phyloP scores from a whole-genome alignment of 352 stramenopile species.

The Globisporangium orthogonon region DNA sequence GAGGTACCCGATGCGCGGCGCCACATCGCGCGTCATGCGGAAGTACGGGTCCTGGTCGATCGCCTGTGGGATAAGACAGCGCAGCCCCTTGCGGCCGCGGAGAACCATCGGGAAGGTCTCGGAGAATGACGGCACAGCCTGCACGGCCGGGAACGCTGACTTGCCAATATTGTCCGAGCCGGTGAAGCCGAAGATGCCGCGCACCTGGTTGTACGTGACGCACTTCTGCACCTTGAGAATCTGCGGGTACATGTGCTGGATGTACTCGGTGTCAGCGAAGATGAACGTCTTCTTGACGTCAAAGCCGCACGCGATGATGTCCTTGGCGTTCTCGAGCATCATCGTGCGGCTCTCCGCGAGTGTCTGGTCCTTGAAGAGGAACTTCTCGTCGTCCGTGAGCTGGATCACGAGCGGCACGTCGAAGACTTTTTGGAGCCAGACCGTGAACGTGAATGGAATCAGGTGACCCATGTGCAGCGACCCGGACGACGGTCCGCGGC shows the following conservation, averaged over 20 bases:
- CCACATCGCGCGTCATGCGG: conserved; percentile 98
- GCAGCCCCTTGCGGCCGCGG: conserved; percentile 82
- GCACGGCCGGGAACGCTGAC: conserved; percentile 97
- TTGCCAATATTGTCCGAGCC: conserved; percentile 98
- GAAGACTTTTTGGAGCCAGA: conserved; percentile 98
- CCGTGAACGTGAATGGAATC: conserved; percentile 99
- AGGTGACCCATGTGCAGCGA: conserved; percentile 99
- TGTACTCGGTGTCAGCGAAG: conserved; percentile 99
- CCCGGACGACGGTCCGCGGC: conserved; percentile 94
- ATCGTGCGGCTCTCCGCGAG: conserved; percentile 88
- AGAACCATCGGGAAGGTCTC: conserved; percentile 94
- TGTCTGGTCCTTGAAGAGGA: conserved; percentile 98
- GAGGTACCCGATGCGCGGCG: conserved; percentile 93
- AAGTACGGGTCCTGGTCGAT: conserved; percentile 99
- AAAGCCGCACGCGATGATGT: conserved; percentile 99
- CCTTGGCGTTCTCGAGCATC: conserved; percentile 98
- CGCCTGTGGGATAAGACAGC: conserved; percentile 98
- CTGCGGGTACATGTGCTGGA: conserved; percentile 98
- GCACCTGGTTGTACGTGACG: conserved; percentile 96
- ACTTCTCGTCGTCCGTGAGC: conserved; percentile 99
- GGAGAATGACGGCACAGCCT: conserved; percentile 97
- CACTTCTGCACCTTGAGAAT: conserved; percentile 99
- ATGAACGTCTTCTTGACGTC: conserved; percentile 99
- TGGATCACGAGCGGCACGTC: conserved; percentile 99
- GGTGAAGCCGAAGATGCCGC: conserved; percentile 99